Conservation (phyloP, 805 yeast species). For the Yarrowia sp. region DNA sequence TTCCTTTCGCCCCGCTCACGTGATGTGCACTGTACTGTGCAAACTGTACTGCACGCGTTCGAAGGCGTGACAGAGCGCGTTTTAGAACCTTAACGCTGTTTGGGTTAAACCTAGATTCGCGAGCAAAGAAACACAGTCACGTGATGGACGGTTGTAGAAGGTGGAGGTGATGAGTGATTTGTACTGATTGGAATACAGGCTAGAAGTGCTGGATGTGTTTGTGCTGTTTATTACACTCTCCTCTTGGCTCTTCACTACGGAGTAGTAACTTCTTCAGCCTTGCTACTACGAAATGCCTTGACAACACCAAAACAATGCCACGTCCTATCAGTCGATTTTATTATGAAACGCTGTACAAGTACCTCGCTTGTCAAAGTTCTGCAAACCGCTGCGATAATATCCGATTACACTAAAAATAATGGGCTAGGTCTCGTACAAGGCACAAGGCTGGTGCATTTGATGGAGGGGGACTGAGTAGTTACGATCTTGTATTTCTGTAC, state of each 20-base stretch:
- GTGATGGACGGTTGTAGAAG: neutral
- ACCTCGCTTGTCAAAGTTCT: neutral
- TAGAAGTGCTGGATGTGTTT: too few species aligned
- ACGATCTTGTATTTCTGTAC: too few species aligned
- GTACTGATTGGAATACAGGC: too few species aligned
- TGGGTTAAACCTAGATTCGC: neutral
- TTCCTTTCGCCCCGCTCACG: slow-evolving; percentile 1
- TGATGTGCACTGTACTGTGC: neutral
- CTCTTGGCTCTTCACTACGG: too few species aligned
- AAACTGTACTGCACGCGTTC: slow-evolving; percentile 3
- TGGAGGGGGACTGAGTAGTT: too few species aligned
- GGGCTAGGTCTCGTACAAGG: neutral
- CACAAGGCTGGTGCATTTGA: too few species aligned
- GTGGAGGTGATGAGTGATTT: too few species aligned
- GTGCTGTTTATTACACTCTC: too few species aligned
- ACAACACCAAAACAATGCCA: too few species aligned
- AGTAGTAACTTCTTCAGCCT: too few species aligned
- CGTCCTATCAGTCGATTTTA: neutral
- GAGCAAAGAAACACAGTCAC: neutral
- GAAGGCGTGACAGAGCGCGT: slow-evolving; percentile 16
- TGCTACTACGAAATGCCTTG: too few species aligned
- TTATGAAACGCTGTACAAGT: neutral
- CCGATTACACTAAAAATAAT: slow-evolving; percentile 1
- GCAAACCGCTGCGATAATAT: neutral
- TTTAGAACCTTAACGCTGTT: neutral